Evolutionary conservation across 352 stramenopile species (phyloP).

Genomic region (Phytophthora multivora): DNA sequence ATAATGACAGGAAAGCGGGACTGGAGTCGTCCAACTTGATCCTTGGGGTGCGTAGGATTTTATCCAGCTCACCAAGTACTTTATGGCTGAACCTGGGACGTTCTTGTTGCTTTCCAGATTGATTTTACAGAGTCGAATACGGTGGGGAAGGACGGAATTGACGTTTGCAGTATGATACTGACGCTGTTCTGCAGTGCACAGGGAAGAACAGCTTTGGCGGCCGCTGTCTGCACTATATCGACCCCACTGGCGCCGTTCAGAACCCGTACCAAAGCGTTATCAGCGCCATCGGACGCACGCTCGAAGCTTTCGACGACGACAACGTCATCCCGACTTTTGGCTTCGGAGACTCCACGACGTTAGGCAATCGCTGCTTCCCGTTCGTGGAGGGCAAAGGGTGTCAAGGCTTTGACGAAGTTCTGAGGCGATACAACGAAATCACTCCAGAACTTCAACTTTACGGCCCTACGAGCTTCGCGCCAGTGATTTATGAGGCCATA

Average conservation of each 20-base stretch:
- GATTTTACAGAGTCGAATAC: slow-evolving; percentile 78
- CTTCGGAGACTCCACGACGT: slow-evolving; percentile 66
- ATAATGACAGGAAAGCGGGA: slow-evolving; percentile 33
- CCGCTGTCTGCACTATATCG: slow-evolving; percentile 65
- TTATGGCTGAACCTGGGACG: neutral
- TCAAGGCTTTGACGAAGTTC: slow-evolving; percentile 57
- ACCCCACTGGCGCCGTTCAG: slow-evolving; percentile 47
- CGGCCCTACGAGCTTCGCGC: slow-evolving; percentile 68
- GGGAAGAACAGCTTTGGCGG: slow-evolving; percentile 65
- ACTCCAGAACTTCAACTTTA: slow-evolving; percentile 60
- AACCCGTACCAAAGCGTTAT: slow-evolving; percentile 80
- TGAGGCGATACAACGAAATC: slow-evolving; percentile 63
- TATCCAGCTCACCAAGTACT: too few species aligned
- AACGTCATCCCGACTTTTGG: slow-evolving; percentile 76
- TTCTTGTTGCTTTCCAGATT: slow-evolving; percentile 41
- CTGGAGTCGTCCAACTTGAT: slow-evolving; percentile 71
- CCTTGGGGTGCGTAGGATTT: slow-evolving; percentile 33
- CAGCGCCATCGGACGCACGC: slow-evolving; percentile 56
- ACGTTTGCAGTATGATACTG: neutral
- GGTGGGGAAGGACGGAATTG: slow-evolving; percentile 17
- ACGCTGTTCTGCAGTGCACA: slow-evolving; percentile 50
- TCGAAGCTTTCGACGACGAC: slow-evolving; percentile 82
- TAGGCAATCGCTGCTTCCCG: slow-evolving; percentile 51
- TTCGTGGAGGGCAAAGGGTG: slow-evolving; percentile 42
- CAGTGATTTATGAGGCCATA: slow-evolving; percentile 69